These are phyloP conservation scores for Globisporangium uncinulatum DNA, from an alignment of 352 stramenopile species.

Conservation along the genomic window DNA sequence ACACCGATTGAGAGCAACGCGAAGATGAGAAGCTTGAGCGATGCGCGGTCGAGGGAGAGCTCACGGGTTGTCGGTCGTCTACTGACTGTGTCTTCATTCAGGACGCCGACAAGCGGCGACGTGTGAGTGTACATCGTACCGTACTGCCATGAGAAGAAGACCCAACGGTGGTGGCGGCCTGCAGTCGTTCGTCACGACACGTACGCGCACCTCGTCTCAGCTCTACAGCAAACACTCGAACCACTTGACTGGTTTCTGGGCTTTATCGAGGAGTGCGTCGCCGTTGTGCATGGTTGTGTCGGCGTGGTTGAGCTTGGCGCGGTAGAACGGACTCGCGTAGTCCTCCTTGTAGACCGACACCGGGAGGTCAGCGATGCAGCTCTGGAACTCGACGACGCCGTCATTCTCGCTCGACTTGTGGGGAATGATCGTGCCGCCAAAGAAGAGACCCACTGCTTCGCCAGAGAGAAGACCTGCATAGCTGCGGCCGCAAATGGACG, in stretches of 20 bases:
- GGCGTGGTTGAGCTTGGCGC: slow-evolving; percentile 57
- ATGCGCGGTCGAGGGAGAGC: background rate
- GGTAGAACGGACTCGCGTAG: slow-evolving; percentile 47
- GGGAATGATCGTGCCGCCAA: slow-evolving; percentile 10
- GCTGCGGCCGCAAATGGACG: slow-evolving; percentile 34
- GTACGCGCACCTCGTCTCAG: slow-evolving; percentile 17
- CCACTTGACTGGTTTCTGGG: slow-evolving; percentile 64
- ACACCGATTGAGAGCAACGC: background rate
- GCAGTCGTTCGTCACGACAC: background rate
- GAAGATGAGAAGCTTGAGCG: slow-evolving; percentile 1
- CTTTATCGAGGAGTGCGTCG: slow-evolving; percentile 36
- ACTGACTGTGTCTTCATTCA: slow-evolving; percentile 4
- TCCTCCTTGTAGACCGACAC: slow-evolving; percentile 25
- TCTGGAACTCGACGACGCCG: slow-evolving; percentile 46
- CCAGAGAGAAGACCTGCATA: slow-evolving; percentile 31
- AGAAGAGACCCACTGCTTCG: slow-evolving; percentile 21
- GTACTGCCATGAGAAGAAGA: background rate
- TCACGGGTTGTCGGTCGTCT: slow-evolving; percentile 5
- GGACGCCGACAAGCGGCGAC: background rate
- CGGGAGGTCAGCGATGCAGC: slow-evolving; percentile 35
- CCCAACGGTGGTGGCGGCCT: no score
- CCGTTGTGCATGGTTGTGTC: slow-evolving; percentile 59
- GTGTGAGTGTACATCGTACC: background rate
- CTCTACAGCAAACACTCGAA: slow-evolving; percentile 60
- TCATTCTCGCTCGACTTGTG: slow-evolving; percentile 19